These are phyloP conservation scores for Solanum pimpinellifolium DNA, from an alignment of 257 asterid species.

Conservation along the genomic window DNA sequence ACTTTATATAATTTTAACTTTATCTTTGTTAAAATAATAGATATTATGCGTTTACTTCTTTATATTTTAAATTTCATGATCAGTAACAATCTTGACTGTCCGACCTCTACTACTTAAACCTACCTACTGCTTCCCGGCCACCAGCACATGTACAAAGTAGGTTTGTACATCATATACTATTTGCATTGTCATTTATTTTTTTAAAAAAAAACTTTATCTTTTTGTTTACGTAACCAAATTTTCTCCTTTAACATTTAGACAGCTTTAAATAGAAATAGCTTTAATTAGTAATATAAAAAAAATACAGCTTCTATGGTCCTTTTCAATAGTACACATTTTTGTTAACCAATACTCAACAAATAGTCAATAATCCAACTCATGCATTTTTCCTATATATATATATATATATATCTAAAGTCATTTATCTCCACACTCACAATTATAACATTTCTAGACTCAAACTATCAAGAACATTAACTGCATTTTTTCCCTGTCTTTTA, in stretches of 20 bases:
- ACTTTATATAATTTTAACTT: too few species aligned
- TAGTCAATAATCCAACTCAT: conserved; percentile 5
- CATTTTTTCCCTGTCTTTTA: background rate
- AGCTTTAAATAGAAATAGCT: conserved; percentile 1
- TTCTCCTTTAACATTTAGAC: background rate
- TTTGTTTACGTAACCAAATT: background rate
- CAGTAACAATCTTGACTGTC: rapidly evolving
- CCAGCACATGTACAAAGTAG: background rate
- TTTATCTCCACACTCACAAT: background rate
- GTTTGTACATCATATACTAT: background rate
- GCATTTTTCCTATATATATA: conserved; percentile 14
- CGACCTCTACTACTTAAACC: background rate
- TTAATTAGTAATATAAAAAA: background rate
- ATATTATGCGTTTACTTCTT: background rate
- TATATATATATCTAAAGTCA: conserved; percentile 11
- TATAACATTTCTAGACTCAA: background rate
- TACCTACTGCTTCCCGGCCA: background rate
- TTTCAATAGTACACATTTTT: conserved; percentile 35
- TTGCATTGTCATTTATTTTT: background rate
- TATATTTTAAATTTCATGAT: background rate
- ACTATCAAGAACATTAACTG: background rate
- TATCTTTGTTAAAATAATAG: too few species aligned
- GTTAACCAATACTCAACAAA: conserved; percentile 50
- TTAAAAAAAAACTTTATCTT: rapidly evolving
- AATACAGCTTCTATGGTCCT: conserved; percentile 17